A percentile compares a stretch with the other conserved stretches of the same genome.
Evolutionary conservation across 1,284 basidiomycete species (phyloP).

Genomic region (Ceratobasidium papillatum): DNA sequence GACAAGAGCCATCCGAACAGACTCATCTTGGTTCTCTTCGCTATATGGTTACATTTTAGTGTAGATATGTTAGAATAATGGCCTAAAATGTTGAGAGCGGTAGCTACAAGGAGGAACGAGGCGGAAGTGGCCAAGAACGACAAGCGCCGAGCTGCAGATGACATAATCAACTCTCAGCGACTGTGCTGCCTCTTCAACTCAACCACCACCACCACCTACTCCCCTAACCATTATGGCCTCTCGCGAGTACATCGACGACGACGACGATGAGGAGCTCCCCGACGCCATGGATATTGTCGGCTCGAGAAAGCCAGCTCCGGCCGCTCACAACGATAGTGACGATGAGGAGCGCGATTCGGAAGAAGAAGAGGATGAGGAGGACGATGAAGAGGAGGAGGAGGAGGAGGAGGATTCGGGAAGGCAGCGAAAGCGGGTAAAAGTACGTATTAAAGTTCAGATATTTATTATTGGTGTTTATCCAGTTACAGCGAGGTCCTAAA

Average conservation of each 20-base stretch:
- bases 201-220: slow-evolving; percentile 17
- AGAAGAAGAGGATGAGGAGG: slow-evolving; percentile 54
- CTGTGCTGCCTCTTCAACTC: slow-evolving; percentile 5
- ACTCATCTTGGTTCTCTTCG: too few relatives aligned
- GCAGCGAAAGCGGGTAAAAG: slow-evolving; percentile 57
- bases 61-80: too few relatives aligned
- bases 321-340: slow-evolving; percentile 56
- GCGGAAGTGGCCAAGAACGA: not conserved
- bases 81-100: not conserved
- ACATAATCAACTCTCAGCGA: slow-evolving; percentile 12
- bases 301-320: slow-evolving; percentile 29
- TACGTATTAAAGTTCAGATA: slow-evolving; percentile 24
- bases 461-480: slow-evolving; percentile 40
- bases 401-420: slow-evolving; percentile 57
- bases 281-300: slow-evolving; percentile 37
- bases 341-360: slow-evolving; percentile 55
- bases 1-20: too few relatives aligned
- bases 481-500: slow-evolving; percentile 66
- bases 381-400: slow-evolving; percentile 67
- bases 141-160: slow-evolving; percentile 17
- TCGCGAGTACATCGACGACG: slow-evolving; percentile 41
- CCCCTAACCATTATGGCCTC: slow-evolving; percentile 17
- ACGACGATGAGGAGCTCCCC: slow-evolving; percentile 43
- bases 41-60: too few relatives aligned
- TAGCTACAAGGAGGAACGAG: not conserved